Evolutionary conservation across 345 rosid species (phyloP), one percentile per base, ranked within the genome.

Genomic region (Moricandia arvensis): DNA sequence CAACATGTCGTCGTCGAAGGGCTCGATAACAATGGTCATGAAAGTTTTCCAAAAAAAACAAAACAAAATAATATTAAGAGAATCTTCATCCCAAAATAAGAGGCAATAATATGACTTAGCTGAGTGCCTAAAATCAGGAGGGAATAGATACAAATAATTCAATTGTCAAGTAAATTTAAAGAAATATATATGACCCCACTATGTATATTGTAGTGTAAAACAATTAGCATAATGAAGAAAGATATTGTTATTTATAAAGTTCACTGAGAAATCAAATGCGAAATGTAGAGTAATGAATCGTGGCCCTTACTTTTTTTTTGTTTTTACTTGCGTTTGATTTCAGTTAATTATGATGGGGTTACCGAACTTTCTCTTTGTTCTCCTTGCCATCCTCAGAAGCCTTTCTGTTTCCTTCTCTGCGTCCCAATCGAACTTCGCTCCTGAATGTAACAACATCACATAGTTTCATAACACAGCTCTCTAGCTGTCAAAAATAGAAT

Each of bases 341-440:
- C 81, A 93, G 77, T 86, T 82, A 64, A 96, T 93, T 76, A 93
- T 82, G 63, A 96, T 91, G 61, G 83, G 69, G 75, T 84, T 84
- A 45, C 68, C 73, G 45, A 74, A 68, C 79, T 86, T 89, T 77
- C 98, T 81, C 85, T 83, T 96, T 65, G 83, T 80, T 83, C 95
- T 88, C 84, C 98, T 88, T 63, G 98, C 97, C 71, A 69, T 84
- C 78, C 75, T 86, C 82, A 96, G 81, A 68, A 96, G 87, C 65
- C 81, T 73, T 15, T 85, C 81, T 4, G 91, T 86, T 76, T 88
- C 96, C 75, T 83, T 82, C 81, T 82, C 79, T 66, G 84, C 85
- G 71, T 86, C 91, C 73, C 86, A 84, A 5, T 79, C 66, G 59
- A 73, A 75, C 62, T 71, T 69, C 70, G 79, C 76, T 75, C 80